Evolutionary conservation across 1,284 basidiomycete genomes (phyloP), one percentile per base, ranked within the genome.

Genomic region (Neonothopanus nambi): DNA sequence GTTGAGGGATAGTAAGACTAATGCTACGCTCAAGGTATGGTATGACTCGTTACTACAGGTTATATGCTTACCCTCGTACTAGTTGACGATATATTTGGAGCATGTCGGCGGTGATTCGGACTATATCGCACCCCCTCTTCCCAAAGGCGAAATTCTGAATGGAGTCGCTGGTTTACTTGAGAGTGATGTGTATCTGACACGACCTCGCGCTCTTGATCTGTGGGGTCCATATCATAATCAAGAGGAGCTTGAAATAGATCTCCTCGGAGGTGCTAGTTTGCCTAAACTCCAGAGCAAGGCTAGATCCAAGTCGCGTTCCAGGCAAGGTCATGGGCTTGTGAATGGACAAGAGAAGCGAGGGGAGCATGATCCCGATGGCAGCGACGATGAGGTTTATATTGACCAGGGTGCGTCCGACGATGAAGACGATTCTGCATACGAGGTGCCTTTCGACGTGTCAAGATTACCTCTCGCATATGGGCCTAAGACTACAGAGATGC

Each of bases 1-100:
- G 13, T 72, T 93, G 6, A 74, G 81, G 49, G 79, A 90, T 60
- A 89, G 85, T 65, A 89, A 87, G 68, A 89, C 85, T 40, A 93
- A 93, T 59, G 88, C 90, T 0, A 87, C 85, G 2, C 75, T 93
- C 46, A 86, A 85, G 73, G 82, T 86, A 51, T 37, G 58, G 55
- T 35, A 9, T 30, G 47, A 15, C 53, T 41, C 35, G 39, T n/a
- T 6, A 53, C 24, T 33, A 48, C 47, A 26, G 38, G 20, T 35
- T 48, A 26, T 35, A 12, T 49, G 12, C 18, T 40, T n/a, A n/a
- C n/a, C n/a, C n/a, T n/a, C n/a, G n/a, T 15, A 38, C 21, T 54
- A 88, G 80, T 67, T 91, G 12, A 82, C 85, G 5, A 76, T 89
- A 45, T 75, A 82, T 46, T 69, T 89, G 47, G 76, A 79, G 37